phyloP scores from a whole-genome alignment of 805 yeast genomes.

The Myxozyma lipomycoides region DNA sequence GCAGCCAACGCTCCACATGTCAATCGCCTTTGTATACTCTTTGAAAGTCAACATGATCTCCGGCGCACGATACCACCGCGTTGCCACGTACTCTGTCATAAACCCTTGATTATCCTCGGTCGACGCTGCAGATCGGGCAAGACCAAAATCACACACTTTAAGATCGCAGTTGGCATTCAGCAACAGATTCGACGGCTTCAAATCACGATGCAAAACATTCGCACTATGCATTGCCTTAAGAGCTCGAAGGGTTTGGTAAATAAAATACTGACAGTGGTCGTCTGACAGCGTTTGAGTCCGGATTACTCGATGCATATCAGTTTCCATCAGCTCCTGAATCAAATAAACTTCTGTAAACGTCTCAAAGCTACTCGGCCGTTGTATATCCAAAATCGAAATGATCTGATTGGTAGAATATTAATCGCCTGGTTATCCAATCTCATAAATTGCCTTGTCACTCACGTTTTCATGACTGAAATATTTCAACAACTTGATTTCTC shows the following conservation, averaged over 20 bases:
- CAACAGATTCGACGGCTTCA: constrained; percentile 83
- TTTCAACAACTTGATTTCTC: constrained; percentile 83
- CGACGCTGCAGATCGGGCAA: constrained; percentile 62
- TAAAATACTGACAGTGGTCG: constrained; percentile 90
- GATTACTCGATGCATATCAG: constrained; percentile 78
- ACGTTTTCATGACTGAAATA: constrained; percentile 88
- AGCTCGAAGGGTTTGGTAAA: constrained; percentile 87
- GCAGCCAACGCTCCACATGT: constrained; percentile 96
- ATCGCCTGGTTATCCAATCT: background rate
- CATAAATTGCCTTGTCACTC: background rate
- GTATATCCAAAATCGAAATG: constrained; percentile 83
- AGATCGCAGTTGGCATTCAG: constrained; percentile 90
- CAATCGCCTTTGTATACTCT: constrained; percentile 90
- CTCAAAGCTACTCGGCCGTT: constrained; percentile 72
- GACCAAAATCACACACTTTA: constrained; percentile 90
- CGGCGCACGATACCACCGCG: constrained; percentile 97
- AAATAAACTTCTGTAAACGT: constrained; percentile 82
- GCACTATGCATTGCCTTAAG: constrained; percentile 88
- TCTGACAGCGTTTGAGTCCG: constrained; percentile 78
- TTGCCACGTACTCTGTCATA: constrained; percentile 97
- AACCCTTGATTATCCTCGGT: constrained; percentile 66
- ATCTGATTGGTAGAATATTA: constrained; percentile 40
- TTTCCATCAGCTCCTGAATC: constrained; percentile 80
- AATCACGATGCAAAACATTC: constrained; percentile 88
- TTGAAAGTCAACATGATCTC: constrained; percentile 95